Evolutionary conservation across 768 basidiomycete genomes (phyloP).

Genomic region (Chalciporus pseudorubinellus): DNA sequence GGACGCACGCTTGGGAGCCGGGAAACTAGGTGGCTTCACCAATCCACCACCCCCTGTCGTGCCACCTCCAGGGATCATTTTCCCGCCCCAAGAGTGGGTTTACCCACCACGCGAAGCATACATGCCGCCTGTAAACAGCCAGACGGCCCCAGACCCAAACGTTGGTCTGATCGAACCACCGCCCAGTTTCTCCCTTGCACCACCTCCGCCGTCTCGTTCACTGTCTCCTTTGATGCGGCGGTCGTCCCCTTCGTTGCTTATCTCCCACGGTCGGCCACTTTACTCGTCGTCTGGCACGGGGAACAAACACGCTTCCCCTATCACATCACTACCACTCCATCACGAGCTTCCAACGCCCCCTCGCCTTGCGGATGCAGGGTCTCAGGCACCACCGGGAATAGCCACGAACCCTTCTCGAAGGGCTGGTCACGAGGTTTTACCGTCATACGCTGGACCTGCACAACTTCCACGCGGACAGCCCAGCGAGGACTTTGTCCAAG

Average conservation of each 20-base stretch:
- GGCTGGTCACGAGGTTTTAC: constrained; percentile 12
- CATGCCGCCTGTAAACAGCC: constrained; percentile 4
- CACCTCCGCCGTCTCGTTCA: constrained; percentile 8
- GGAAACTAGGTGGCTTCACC: constrained; percentile 9
- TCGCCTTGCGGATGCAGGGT: constrained; percentile 26
- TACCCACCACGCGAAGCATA: constrained; percentile 13
- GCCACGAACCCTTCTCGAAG: constrained; percentile 16
- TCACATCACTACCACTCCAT: constrained; percentile 20
- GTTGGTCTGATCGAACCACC: constrained; percentile 3
- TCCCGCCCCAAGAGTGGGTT: constrained; percentile 21
- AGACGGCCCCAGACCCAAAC: constrained; percentile 5
- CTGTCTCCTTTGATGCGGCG: constrained; percentile 14
- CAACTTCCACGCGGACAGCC: constrained; percentile 7
- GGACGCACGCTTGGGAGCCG: constrained; percentile 9
- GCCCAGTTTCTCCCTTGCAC: constrained; percentile 14
- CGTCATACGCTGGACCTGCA: constrained; percentile 1
- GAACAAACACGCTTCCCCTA: constrained; percentile 8
- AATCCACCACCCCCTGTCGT: constrained; percentile 11
- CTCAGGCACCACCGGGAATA: constrained; percentile 20
- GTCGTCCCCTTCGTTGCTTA: constrained; percentile 12
- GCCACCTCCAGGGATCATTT: constrained; percentile 28
- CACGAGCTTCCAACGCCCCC: constrained; percentile 14
- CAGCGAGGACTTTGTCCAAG: constrained; percentile 12
- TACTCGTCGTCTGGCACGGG: not conserved
- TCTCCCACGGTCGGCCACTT: constrained; percentile 5